Evolutionary conservation across 345 rosid genomes (phyloP).

Genomic region (Ceriops zippeliana): DNA sequence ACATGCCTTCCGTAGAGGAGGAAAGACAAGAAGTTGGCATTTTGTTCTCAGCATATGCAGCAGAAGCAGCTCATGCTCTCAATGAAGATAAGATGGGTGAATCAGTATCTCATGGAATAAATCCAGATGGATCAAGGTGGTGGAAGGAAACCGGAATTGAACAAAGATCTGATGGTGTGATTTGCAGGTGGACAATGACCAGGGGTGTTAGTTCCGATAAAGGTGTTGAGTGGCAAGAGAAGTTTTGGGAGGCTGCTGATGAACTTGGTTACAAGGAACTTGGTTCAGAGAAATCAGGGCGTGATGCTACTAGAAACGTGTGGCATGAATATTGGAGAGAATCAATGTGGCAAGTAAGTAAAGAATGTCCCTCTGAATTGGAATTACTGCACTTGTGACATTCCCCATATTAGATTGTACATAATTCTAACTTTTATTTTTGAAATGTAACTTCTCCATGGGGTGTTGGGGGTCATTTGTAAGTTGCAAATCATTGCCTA

Average conservation of each 20-base stretch:
- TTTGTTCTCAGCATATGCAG: slow-evolving; percentile 56
- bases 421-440: neutral
- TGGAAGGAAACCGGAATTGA: slow-evolving; percentile 88
- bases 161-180: slow-evolving; percentile 67
- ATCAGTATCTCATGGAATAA: slow-evolving; percentile 42
- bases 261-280: slow-evolving; percentile 88
- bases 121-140: slow-evolving; percentile 68
- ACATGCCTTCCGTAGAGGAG: slow-evolving; percentile 31
- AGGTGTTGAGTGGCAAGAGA: slow-evolving; percentile 89
- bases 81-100: slow-evolving; percentile 38
- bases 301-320: slow-evolving; percentile 74
- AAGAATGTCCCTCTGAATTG: slow-evolving; percentile 1
- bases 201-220: slow-evolving; percentile 80
- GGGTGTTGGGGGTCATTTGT: too few relatives aligned
- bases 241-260: slow-evolving; percentile 96
- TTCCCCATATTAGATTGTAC: neutral
- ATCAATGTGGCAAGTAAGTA: slow-evolving; percentile 78
- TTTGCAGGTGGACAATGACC: slow-evolving; percentile 86
- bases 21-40: slow-evolving; percentile 42
- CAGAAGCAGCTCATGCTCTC: slow-evolving; percentile 78
- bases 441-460: neutral
- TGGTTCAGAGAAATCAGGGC: slow-evolving; percentile 94
- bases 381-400: neutral
- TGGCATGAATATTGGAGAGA: slow-evolving; percentile 95
- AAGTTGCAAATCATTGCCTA: too few relatives aligned